phyloP scores from a whole-genome alignment of 176 grass and related monocot genomes.

The Oryza coarctata region DNA sequence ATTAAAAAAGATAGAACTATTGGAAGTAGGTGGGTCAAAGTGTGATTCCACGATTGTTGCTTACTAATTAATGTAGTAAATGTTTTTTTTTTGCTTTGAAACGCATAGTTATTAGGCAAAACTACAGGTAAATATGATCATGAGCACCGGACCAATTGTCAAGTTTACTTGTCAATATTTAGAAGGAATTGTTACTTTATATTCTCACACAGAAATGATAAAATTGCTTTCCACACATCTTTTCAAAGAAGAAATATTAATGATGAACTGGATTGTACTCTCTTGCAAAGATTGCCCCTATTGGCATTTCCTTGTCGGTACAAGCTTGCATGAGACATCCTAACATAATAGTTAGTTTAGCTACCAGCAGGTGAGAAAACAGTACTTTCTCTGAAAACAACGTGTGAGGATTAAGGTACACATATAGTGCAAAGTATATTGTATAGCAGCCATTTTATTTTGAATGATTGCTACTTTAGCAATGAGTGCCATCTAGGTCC shows the following conservation, averaged over 20 bases:
- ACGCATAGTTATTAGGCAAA: not conserved
- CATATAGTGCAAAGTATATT: not conserved
- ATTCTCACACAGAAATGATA: not conserved
- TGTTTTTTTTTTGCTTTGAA: not conserved
- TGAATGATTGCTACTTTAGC: not conserved
- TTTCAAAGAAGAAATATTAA: not conserved
- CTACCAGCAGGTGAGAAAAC: not conserved
- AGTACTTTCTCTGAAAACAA: not conserved
- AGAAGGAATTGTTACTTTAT: not conserved
- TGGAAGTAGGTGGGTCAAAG: not conserved
- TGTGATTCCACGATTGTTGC: not conserved
- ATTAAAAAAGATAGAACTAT: not conserved
- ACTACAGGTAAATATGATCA: not conserved
- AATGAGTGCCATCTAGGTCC: not conserved
- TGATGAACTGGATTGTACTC: no score
- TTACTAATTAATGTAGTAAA: no score
- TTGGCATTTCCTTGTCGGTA: not conserved
- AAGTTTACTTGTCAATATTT: not conserved
- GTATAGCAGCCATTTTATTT: not conserved
- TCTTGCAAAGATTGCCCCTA: not conserved
- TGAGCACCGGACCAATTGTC: not conserved
- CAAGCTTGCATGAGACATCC: not conserved
- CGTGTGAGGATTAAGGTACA: not conserved
- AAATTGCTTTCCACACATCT: not conserved
- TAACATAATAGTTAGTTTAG: not conserved